Evolutionary conservation across 106 monocot species (phyloP).

Genomic region (Acanthochlamys bracteata): DNA sequence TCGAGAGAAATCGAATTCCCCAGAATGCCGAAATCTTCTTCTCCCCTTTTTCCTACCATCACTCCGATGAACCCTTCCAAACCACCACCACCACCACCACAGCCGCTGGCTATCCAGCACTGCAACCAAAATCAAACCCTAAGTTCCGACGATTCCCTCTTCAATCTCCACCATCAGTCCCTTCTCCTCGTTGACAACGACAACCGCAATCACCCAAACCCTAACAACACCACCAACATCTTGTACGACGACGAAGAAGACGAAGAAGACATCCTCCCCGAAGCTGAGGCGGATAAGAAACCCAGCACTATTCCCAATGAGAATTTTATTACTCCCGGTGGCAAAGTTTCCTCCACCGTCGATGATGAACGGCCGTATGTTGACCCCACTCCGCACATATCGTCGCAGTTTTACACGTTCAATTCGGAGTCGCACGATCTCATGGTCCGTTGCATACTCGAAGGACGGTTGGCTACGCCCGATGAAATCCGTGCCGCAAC

Average conservation of each 20-base stretch:
- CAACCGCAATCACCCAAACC: slow-evolving; percentile 13
- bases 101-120: too few relatives aligned
- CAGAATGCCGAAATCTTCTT: slow-evolving; percentile 55
- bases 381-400: slow-evolving; percentile 58
- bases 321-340: neutral
- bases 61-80: slow-evolving; percentile 39
- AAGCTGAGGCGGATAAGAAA: slow-evolving; percentile 7
- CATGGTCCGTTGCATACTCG: slow-evolving; percentile 64
- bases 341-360: neutral
- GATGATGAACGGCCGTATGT: slow-evolving; percentile 13
- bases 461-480: slow-evolving; percentile 36
- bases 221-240: slow-evolving; percentile 14
- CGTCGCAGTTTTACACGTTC: slow-evolving; percentile 77
- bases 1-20: neutral
- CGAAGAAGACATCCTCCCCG: slow-evolving; percentile 10
- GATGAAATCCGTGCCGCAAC: slow-evolving; percentile 59
- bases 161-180: slow-evolving; percentile 23
- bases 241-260: slow-evolving; percentile 30
- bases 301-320: neutral
- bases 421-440: slow-evolving; percentile 44
- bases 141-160: slow-evolving; percentile 15
- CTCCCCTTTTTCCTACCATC: slow-evolving; percentile 44
- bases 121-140: slow-evolving; percentile 23
- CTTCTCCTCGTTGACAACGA: slow-evolving; percentile 36
- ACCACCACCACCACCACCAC: neutral